These are phyloP conservation scores for Vitis hybrid DNA, from an alignment of 177 flowering plant genomes.

Conservation along the genomic window DNA sequence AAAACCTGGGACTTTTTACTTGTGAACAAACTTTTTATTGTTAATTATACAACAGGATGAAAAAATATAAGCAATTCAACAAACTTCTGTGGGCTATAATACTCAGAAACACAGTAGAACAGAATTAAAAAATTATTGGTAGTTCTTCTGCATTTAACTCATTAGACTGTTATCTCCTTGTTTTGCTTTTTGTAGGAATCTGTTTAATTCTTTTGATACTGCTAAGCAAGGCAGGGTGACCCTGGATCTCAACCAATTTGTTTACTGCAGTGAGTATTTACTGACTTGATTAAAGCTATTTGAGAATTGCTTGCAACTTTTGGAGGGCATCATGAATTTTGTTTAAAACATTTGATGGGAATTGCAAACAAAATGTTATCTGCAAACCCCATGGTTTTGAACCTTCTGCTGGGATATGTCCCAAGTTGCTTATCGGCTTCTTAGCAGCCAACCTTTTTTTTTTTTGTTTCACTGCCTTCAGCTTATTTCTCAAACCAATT, in stretches of 20 bases:
- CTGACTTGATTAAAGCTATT: not conserved
- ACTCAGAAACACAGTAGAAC: not conserved
- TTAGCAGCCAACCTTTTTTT: too few species aligned
- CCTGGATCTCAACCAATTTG: constrained; percentile 77
- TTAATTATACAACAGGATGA: too few species aligned
- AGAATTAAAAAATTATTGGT: not conserved
- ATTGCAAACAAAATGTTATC: too few species aligned
- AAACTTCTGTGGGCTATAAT: not conserved
- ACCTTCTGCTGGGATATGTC: too few species aligned
- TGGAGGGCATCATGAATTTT: not conserved
- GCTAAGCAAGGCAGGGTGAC: constrained; percentile 78
- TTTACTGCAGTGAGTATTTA: constrained; percentile 64
- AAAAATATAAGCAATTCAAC: too few species aligned
- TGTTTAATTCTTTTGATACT: constrained; percentile 78
- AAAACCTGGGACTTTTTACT: too few species aligned
- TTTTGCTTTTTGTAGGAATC: constrained; percentile 46
- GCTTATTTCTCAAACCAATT: too few species aligned
- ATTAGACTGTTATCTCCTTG: not conserved
- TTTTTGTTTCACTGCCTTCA: too few species aligned
- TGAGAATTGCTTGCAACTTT: not conserved
- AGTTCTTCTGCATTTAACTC: not conserved
- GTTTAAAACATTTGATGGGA: too few species aligned
- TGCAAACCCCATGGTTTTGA: too few species aligned
- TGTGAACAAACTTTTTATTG: too few species aligned
- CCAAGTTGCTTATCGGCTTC: too few species aligned